Conservation (phyloP, 768 basidiomycete species). For the Artomyces pyxidatus region DNA sequence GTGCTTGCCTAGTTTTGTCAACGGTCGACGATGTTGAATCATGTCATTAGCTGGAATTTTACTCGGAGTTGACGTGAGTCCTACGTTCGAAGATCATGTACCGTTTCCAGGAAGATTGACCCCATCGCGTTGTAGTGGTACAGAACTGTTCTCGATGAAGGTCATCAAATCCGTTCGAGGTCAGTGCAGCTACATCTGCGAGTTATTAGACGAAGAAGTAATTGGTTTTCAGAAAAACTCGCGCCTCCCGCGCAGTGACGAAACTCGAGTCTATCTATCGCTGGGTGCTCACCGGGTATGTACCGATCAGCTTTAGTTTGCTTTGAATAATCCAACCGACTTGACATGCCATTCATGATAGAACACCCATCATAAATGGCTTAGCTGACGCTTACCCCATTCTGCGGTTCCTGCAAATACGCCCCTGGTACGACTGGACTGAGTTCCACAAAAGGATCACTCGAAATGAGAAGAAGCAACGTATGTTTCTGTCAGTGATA, state of each 20-base stretch:
- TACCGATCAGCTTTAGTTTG: background rate
- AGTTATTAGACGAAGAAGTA: too few relatives aligned
- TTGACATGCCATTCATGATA: constrained; percentile 11
- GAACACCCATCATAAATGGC: constrained; percentile 58
- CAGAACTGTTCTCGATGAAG: constrained; percentile 49
- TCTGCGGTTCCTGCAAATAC: constrained; percentile 32
- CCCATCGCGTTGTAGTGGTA: constrained; percentile 42
- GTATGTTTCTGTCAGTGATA: constrained; percentile 26
- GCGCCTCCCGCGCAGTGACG: constrained; percentile 45
- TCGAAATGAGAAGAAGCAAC: constrained; percentile 38
- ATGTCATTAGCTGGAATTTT: too few relatives aligned
- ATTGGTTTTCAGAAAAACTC: constrained; percentile 20
- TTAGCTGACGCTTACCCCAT: constrained; percentile 45
- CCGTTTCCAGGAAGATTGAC: too few relatives aligned
- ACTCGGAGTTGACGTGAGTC: too few relatives aligned
- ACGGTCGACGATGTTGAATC: background rate
- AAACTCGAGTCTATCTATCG: constrained; percentile 44
- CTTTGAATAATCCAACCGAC: background rate
- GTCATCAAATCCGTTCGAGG: constrained; percentile 34
- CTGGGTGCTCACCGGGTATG: constrained; percentile 62
- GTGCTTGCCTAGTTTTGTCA: background rate
- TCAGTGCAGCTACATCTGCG: too few relatives aligned
- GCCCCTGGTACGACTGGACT: constrained; percentile 34
- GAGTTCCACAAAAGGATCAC: constrained; percentile 28
- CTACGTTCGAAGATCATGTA: too few relatives aligned